phyloP scores from a whole-genome alignment of 345 rosid species.

The Salix exigua region DNA sequence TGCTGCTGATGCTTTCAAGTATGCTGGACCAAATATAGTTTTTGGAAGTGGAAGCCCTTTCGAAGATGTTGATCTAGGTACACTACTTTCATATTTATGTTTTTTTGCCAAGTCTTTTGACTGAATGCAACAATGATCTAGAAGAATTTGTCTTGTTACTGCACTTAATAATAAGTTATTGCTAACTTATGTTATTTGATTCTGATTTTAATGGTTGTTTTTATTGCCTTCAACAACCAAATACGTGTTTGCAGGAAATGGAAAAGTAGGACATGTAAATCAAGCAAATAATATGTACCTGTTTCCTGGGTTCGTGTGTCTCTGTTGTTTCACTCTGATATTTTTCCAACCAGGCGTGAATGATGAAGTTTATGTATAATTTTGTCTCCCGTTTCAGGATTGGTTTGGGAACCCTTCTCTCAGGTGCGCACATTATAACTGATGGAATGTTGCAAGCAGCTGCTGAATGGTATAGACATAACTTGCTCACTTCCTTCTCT shows the following conservation, averaged over 20 bases:
- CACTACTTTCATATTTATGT: slow-evolving; percentile 2
- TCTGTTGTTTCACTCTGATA: slow-evolving; percentile 11
- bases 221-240: slow-evolving; percentile 3
- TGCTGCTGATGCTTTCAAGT: slow-evolving; percentile 88
- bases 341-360: background rate
- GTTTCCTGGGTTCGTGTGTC: slow-evolving; percentile 81
- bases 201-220: background rate
- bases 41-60: slow-evolving; percentile 99
- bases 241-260: slow-evolving; percentile 56
- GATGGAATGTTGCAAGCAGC: slow-evolving; percentile 94
- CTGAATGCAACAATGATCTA: background rate
- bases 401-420: slow-evolving; percentile 81
- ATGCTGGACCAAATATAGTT: slow-evolving; percentile 83
- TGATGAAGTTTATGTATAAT: background rate
- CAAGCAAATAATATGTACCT: slow-evolving; percentile 99
- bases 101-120: slow-evolving; percentile 10
- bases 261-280: slow-evolving; percentile 85
- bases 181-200: background rate
- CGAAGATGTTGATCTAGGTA: slow-evolving; percentile 80
- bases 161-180: background rate
- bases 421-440: slow-evolving; percentile 72
- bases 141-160: background rate
- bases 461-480: slow-evolving; percentile 70
- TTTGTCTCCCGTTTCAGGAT: slow-evolving; percentile 45
- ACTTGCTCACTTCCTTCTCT: background rate